Evolutionary conservation across 371 early-diverging fungal genomes (phyloP), one percentile per base, ranked within the genome.

Genomic region (Conidiobolus incongruus): DNA sequence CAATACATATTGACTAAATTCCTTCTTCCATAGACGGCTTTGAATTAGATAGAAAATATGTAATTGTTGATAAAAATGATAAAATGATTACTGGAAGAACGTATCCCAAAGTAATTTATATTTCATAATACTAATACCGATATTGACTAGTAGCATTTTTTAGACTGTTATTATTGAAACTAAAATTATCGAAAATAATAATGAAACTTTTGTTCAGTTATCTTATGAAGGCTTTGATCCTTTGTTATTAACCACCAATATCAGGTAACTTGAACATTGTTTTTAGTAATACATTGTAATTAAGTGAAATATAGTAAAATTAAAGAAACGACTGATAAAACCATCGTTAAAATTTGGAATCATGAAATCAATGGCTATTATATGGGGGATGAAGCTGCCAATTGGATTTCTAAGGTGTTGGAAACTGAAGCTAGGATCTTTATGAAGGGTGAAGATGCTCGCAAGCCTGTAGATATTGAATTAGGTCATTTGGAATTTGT

Each of bases 11-110:
- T n/a, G n/a, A n/a, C n/a, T n/a, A n/a, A n/a, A n/a, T n/a, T n/a
- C n/a, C n/a, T n/a, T n/a, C n/a, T n/a, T n/a, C n/a, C n/a, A 10
- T 44, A 39, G 47, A 22, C 43, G 53, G 53, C 22, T 38, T 53
- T 21, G 34, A 35, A 23, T 53, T 41, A 30, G 53, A 53, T 49
- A 45, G 50, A 35, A 38, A 33, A 17, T 53, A 44, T 47, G 38
- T 50, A 28, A 23, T 53, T 28, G 30, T 37, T 6, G 37, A 45
- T 44, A 21, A 42, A 13, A 26, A 50, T 32, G 17, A 49, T 22
- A 45, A 21, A 2, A 29, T 43, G 10, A 15, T 48, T 15, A 44
- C 50, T 13, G 49, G 45, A 17, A 31, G 49, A 10, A 34, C 39
- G n/a, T 13, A 26, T 29, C 44, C 50, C 16, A 53, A 53, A 40